Evolutionary conservation across 495 filamentous ascomycete species (phyloP), one percentile per base, ranked within the genome.

Genomic region (Usnea hakonensis): DNA sequence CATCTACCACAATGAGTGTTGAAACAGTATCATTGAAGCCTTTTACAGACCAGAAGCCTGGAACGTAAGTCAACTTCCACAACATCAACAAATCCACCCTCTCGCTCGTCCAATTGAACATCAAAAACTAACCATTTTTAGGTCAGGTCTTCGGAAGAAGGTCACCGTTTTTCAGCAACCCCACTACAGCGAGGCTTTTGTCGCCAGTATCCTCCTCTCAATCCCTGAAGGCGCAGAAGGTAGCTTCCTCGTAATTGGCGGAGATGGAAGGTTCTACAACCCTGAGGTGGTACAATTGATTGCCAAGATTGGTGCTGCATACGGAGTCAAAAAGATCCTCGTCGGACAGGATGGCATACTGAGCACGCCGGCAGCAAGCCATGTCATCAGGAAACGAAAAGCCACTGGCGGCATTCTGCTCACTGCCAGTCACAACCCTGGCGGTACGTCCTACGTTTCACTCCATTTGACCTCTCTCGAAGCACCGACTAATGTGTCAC

Each of bases 111-210:
- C 59, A 58, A 57, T 61, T 56, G 26, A 50, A 10, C 53, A 16
- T 30, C 8, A 44, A 26, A 33, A 48, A 21, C 61, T 63, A 61
- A 64, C 44, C 19, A 40, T 50, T 50, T 30, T 65, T 69, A 97
- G 94, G 68, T 98, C 94, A 65, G 94, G 94, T 70, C 88, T 98
- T 69, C 90, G 94, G 65, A 98, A 98, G 79, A 98, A 97, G 83
- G 95, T 97, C 76, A 90, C 87, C 72, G 88, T 96, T 73, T 98
- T 98, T 82, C 90, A 98, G 74, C 81, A 97, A 76, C 82, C 86
- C 55, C 82, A 98, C 73, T 98, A 98, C 81, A 90, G 89, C 77
- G 95, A 98, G 74, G 85, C 93, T 59, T 98, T 98, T 74, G 81
- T 98, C 66, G 84, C 94, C 57, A 90, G 89, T 75, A 92, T 96